Base-by-base conservation (phyloP, 2,329 filamentous ascomycete species). In the Claviceps maximensis region DNA sequence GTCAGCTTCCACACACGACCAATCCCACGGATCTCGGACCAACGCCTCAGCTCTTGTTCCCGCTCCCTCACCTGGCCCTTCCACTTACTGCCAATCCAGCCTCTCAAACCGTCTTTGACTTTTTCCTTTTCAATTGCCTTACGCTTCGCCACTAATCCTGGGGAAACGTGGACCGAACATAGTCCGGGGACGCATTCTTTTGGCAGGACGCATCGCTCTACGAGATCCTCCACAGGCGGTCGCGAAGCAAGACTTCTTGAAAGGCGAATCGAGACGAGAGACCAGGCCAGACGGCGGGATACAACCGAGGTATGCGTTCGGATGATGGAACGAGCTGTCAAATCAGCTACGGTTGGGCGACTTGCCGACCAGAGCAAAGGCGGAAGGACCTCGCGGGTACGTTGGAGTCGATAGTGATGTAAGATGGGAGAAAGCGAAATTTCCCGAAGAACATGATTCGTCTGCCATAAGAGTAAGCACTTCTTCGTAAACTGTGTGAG, bases 351-450 rank as follows among this genome's bases (percentile, higher is more conserved):
- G 4, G 79, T 75, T 2, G 83, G 80, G 8, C 81, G 76, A 29
- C 71, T 74, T 4, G 80, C 75, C 6, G 76, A 77, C 8, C 71
- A 69, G 12, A 87, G 72, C 33, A 80, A 70, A 17, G 75, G 74
- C 4, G 75, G 72, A 3, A 88, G 75, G 4, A 72, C 65, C 36
- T 69, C 60, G 38, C 80, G 78, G 38, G 74, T 77, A 57, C 71
- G 74, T 49, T 76, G 80, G 21, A 86, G 76, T 47, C 84, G 82
- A 57, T 76, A 71, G 51, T 70, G 70, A 63, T 86, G 84, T 17
- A 87, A 70, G 52, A 86, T 72, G n/a, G 83, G 84, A 44, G 82
- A 74, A 45, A 80, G 71, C 25, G 80, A 81, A 49, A 87, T 74
- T 45, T 67, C 64, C 57, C 83, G 80, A 50, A 88, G 73, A 55